Base-by-base conservation (phyloP, 805 yeast species). In the Vanderwaltozyma polyspora region DNA sequence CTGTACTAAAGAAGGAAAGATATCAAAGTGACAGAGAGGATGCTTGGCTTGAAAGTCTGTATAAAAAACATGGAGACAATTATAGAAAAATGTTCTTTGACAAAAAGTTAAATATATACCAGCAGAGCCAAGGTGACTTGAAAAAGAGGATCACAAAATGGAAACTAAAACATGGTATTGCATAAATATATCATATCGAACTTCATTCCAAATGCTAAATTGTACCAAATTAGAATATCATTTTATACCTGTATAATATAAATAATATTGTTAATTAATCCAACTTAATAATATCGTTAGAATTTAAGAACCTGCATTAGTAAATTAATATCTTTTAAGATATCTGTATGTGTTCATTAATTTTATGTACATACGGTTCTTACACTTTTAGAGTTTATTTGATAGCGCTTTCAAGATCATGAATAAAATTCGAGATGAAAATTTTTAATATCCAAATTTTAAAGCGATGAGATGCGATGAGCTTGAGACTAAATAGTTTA, bases 51-150 rank as follows among this genome's bases (percentile, higher is more conserved):
- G 59, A 55, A 31, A 59, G 58, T 17, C 63, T 91, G 26, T 68
- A 76, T 39, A 73, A 72, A 15, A 85, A 84, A 55, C 76, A 91
- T 51, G 95, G 95, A 13, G 93, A 85, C 44, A 79, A 91, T 55
- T 86, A 76, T 54, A 78, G 70, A 31, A 82, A 77, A 48, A 91
- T 91, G 98, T 79, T 75, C 55, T 81, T 94, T 82, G 98, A 91
- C 57, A 73, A 72, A 59, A 81, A 81, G 57, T 66, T 87, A 42
- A 89, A 89, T 57, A 71, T 78, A 2, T 72, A 69, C 59, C 96
- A 87, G 62, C 85, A 82, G 56, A 70, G 82, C 41, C 77, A 76
- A n/a, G 93, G 94, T 19, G 93, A 85, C 48, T 62, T 89, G 46
- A 79, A 70, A 59, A 74, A 72, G 57, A 73, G 91, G 53, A 64